Conservation (phyloP, 176 grass and related monocot genomes). For the Alloteropsis semialata region DNA sequence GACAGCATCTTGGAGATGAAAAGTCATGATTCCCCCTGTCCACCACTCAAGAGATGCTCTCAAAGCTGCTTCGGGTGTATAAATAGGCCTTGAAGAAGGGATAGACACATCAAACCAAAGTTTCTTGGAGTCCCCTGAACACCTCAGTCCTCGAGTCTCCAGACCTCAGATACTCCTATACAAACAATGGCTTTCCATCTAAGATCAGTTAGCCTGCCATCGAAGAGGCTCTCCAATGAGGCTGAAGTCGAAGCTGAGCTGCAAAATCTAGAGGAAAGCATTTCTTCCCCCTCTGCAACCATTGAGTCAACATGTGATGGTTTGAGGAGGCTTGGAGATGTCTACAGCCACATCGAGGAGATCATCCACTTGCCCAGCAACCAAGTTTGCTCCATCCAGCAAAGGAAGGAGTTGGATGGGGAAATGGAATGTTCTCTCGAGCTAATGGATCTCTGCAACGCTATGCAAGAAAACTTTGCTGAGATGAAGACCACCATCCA, state of each 20-base stretch:
- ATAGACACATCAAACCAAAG: constrained; percentile 22
- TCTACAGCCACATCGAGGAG: constrained; percentile 39
- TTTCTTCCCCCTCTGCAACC: constrained; percentile 14
- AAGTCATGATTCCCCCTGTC: constrained; percentile 33
- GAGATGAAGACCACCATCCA: constrained; percentile 34
- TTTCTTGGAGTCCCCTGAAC: background rate
- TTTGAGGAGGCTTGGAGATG: constrained; percentile 39
- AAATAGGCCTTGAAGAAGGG: constrained; percentile 22
- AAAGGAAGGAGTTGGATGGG: constrained; percentile 31
- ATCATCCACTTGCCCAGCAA: constrained; percentile 40
- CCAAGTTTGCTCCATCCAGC: constrained; percentile 22
- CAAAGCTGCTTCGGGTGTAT: constrained; percentile 25
- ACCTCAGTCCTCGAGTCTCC: background rate
- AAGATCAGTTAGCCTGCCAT: constrained; percentile 46
- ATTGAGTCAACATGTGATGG: background rate
- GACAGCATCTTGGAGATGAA: constrained; percentile 24
- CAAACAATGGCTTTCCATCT: constrained; percentile 43
- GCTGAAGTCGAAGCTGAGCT: constrained; percentile 36
- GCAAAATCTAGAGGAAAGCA: constrained; percentile 31
- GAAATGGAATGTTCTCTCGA: constrained; percentile 46
- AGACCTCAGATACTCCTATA: background rate
- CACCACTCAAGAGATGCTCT: constrained; percentile 9
- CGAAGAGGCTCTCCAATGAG: constrained; percentile 22
- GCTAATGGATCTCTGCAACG: constrained; percentile 45
- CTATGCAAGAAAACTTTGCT: constrained; percentile 38